phyloP scores from a whole-genome alignment of 108 stramenopile genomes.

The Nannochloropsis granulata region DNA sequence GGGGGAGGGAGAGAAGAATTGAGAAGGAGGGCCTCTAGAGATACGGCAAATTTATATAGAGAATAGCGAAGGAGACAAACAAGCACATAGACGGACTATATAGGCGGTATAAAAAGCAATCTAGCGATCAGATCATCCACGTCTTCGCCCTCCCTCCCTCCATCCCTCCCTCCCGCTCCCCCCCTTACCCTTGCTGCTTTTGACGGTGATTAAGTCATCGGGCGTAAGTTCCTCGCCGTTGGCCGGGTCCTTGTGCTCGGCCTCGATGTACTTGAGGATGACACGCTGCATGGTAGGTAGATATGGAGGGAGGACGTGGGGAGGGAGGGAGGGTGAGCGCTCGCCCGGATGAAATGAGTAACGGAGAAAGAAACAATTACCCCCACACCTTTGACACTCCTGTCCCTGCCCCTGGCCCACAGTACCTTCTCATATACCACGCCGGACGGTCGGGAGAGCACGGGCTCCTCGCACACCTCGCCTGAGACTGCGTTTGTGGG shows the following conservation, averaged over 20 bases:
- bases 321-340: background rate
- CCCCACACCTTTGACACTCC: background rate
- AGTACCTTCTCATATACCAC: background rate
- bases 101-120: background rate
- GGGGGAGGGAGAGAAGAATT: background rate
- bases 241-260: conserved; percentile 33
- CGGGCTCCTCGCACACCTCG: conserved; percentile 32
- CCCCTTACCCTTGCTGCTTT: background rate
- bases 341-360: background rate
- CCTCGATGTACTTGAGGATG: conserved; percentile 29
- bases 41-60: no score
- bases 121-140: background rate
- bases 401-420: background rate
- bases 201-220: conserved; percentile 28
- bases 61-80: no score
- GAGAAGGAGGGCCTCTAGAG: background rate
- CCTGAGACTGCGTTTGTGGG: conserved; percentile 17
- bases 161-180: background rate
- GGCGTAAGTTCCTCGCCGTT: conserved; percentile 24
- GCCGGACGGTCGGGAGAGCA: conserved; percentile 30
- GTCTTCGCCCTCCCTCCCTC: background rate
- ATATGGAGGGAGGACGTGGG: background rate
- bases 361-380: background rate
- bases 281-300: conserved; percentile 27
- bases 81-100: background rate